Evolutionary conservation across 257 asterid genomes (phyloP).

Genomic region (Ehretia macrophylla): DNA sequence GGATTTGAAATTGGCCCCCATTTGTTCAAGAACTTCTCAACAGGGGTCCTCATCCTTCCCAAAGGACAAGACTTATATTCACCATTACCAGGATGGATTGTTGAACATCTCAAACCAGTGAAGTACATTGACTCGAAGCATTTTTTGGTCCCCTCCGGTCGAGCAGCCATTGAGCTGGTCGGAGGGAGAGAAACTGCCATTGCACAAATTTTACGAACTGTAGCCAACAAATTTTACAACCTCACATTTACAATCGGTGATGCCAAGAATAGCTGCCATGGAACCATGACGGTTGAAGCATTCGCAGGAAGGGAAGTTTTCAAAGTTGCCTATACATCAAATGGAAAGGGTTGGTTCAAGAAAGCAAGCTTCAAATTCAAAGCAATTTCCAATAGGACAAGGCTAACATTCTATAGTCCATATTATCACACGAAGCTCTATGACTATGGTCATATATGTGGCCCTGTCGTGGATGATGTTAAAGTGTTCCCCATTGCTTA

Average conservation of each 20-base stretch:
- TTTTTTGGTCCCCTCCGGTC: slow-evolving; percentile 58
- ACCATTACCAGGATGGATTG: slow-evolving; percentile 74
- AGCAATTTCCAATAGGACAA: slow-evolving; percentile 42
- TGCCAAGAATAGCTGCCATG: slow-evolving; percentile 63
- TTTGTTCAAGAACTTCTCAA: slow-evolving; percentile 72
- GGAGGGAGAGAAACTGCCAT: slow-evolving; percentile 83
- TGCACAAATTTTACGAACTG: slow-evolving; percentile 50
- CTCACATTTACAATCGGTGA: slow-evolving; percentile 66
- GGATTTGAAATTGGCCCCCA: slow-evolving; percentile 74
- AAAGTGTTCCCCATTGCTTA: slow-evolving; percentile 42
- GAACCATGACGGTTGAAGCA: slow-evolving; percentile 57
- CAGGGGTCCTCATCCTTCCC: slow-evolving; percentile 69
- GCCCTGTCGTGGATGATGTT: slow-evolving; percentile 73
- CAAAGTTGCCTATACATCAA: slow-evolving; percentile 34
- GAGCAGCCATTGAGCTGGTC: slow-evolving; percentile 59
- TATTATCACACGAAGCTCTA: slow-evolving; percentile 50
- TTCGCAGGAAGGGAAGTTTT: slow-evolving; percentile 41
- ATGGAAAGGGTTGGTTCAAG: slow-evolving; percentile 54
- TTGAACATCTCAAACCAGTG: slow-evolving; percentile 54
- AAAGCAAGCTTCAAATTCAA: slow-evolving; percentile 42
- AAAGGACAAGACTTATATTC: slow-evolving; percentile 46
- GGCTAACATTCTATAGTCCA: slow-evolving; percentile 54
- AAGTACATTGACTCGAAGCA: slow-evolving; percentile 67
- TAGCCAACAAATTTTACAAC: slow-evolving; percentile 35
- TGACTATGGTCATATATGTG: slow-evolving; percentile 59